A percentile compares a stretch with the other conserved stretches of the same genome.
phyloP scores from a whole-genome alignment of 2,329 filamentous ascomycete genomes.

The Zalaria obscura region DNA sequence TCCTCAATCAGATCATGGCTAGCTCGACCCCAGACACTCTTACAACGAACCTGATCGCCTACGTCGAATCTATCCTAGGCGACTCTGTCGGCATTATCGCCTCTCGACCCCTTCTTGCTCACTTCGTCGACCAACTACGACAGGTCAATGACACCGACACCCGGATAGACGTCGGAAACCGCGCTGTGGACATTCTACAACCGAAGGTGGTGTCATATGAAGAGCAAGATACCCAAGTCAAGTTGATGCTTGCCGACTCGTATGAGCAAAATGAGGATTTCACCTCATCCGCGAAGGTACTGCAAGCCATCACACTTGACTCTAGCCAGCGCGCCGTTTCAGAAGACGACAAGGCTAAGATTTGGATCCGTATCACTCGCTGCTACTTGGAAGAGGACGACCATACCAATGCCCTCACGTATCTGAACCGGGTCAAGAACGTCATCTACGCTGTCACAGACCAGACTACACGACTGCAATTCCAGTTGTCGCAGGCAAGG shows the following conservation, averaged over 20 bases:
- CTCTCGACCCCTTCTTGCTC: conserved; percentile 53
- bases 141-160: conserved; percentile 46
- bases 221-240: conserved; percentile 69
- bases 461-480: conserved; percentile 63
- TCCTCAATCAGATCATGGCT: conserved; percentile 42
- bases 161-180: conserved; percentile 58
- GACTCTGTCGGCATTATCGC: conserved; percentile 64
- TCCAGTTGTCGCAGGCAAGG: conserved; percentile 80
- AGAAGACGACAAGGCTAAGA: conserved; percentile 64
- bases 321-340: conserved; percentile 73
- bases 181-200: conserved; percentile 54
- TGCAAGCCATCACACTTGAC: conserved; percentile 79
- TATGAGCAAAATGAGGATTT: conserved; percentile 77
- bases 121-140: conserved; percentile 51
- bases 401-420: conserved; percentile 67
- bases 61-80: conserved; percentile 48
- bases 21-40: conserved; percentile 31
- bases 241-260: conserved; percentile 68
- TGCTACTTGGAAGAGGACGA: conserved; percentile 93
- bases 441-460: conserved; percentile 68
- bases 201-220: conserved; percentile 61
- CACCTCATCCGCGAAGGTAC: conserved; percentile 56
- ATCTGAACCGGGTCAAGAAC: conserved; percentile 91
- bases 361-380: conserved; percentile 90
- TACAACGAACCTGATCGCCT: conserved; percentile 49